A percentile compares a stretch with the other conserved stretches of the same genome.
phyloP scores from a whole-genome alignment of 2,329 filamentous ascomycete species.

The Westerdykella aurantiaca region DNA sequence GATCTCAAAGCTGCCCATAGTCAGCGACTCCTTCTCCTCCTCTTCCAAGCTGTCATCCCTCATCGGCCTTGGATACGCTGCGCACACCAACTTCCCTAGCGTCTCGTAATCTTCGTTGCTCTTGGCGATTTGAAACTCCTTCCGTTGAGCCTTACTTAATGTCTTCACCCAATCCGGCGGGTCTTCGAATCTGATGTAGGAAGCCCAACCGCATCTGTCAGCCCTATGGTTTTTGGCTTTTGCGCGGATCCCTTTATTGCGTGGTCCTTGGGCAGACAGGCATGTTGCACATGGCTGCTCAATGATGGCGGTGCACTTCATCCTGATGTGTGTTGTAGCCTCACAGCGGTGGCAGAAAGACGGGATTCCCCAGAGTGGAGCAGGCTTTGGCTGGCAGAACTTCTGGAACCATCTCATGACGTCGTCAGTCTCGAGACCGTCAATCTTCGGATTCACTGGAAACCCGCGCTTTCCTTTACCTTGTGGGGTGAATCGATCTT shows the following conservation, averaged over 20 bases:
- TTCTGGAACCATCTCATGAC: not conserved
- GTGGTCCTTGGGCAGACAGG: not conserved
- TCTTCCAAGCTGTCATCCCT: not conserved
- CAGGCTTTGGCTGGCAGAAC: not conserved
- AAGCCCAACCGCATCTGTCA: not conserved
- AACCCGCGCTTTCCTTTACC: not conserved
- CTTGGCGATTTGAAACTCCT: not conserved
- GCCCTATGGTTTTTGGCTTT: not conserved
- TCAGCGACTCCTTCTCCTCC: not conserved
- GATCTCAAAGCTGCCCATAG: too few species aligned
- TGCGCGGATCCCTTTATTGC: not conserved
- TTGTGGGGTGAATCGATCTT: not conserved
- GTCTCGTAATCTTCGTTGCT: not conserved
- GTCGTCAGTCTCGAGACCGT: not conserved
- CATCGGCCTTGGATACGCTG: not conserved
- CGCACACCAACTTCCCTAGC: not conserved
- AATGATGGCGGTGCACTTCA: not conserved
- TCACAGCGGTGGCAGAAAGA: not conserved
- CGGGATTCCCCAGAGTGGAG: not conserved
- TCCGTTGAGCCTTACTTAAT: not conserved
- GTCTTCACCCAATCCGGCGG: not conserved
- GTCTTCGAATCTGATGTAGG: not conserved
- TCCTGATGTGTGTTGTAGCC: not conserved
- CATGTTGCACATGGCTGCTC: not conserved
- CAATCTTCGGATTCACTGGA: not conserved